These are phyloP conservation scores for Carex myosuroides DNA, from an alignment of 176 grass and related monocot species.

Conservation along the genomic window DNA sequence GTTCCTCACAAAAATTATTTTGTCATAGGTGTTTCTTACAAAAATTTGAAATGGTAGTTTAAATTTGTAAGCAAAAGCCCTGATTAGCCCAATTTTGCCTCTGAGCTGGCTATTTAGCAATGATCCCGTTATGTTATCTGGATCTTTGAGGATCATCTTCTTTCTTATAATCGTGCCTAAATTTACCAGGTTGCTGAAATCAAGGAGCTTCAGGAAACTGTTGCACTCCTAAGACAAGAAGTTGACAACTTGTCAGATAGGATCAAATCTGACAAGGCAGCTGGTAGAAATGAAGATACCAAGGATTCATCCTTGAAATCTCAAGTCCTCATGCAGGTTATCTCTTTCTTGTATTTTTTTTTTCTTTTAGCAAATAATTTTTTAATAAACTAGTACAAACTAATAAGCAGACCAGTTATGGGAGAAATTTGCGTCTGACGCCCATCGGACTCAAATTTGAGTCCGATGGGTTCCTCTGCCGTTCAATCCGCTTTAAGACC, in stretches of 20 bases:
- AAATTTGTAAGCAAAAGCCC: constrained; percentile 19
- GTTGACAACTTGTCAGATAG: constrained; percentile 36
- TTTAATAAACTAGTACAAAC: neutral
- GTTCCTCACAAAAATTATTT: neutral
- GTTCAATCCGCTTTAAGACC: no score
- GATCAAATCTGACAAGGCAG: constrained; percentile 33
- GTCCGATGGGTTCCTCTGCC: no score
- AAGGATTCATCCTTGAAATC: constrained; percentile 52
- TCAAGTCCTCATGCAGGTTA: constrained; percentile 80
- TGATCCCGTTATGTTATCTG: neutral
- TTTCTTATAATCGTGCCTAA: constrained; percentile 20
- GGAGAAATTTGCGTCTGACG: no score
- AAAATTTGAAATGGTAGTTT: constrained; percentile 4
- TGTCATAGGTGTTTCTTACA: constrained; percentile 11
- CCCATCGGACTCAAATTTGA: no score
- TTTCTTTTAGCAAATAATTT: neutral
- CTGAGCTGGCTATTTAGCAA: neutral
- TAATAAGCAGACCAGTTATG: neutral
- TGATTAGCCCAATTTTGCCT: neutral
- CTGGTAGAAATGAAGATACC: constrained; percentile 28
- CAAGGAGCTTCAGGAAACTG: constrained; percentile 52
- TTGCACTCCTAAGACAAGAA: constrained; percentile 57
- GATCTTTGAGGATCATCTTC: neutral
- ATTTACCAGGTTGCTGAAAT: constrained; percentile 68
- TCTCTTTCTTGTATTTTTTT: neutral